Conservation (phyloP, 2,329 filamentous ascomycete genomes). For the Colletotrichum sp. region DNA sequence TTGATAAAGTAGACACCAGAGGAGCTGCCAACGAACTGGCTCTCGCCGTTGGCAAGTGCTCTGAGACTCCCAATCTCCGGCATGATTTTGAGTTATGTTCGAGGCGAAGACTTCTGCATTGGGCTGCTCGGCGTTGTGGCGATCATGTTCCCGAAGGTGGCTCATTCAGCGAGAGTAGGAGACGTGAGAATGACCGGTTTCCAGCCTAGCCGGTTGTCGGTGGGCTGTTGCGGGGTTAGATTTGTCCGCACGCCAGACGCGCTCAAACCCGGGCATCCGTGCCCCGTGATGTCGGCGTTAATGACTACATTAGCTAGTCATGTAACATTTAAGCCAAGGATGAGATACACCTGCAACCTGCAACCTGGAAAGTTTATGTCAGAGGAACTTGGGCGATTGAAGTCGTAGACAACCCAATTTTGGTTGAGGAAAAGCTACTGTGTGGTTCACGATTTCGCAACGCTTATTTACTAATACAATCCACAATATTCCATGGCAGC, state of each 20-base stretch:
- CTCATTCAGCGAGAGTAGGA: not conserved
- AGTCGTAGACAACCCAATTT: not conserved
- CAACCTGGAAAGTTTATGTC: not conserved
- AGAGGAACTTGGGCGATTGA: not conserved
- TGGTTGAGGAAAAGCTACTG: not conserved
- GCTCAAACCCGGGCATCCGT: not conserved
- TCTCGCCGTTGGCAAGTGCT: constrained; percentile 33
- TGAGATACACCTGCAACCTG: not conserved
- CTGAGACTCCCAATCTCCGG: constrained; percentile 19
- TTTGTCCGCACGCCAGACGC: not conserved
- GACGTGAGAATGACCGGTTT: not conserved
- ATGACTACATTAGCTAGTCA: not conserved
- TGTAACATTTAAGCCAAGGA: not conserved
- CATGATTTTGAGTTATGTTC: not conserved
- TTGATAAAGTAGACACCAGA: constrained; percentile 60
- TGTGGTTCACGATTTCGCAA: not conserved
- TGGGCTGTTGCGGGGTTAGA: not conserved
- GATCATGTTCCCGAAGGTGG: not conserved
- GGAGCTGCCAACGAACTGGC: constrained; percentile 57
- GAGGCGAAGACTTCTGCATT: not conserved
- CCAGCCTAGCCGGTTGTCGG: not conserved
- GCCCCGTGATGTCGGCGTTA: not conserved
- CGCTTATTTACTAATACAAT: not conserved
- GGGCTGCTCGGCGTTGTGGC: not conserved
- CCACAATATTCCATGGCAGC: not conserved